Percentiles rank a stretch among this genome's conserved stretches.
These are phyloP conservation scores for Digitaria exilis DNA, from an alignment of 202 grass and related monocot species.

Conservation along the genomic window DNA sequence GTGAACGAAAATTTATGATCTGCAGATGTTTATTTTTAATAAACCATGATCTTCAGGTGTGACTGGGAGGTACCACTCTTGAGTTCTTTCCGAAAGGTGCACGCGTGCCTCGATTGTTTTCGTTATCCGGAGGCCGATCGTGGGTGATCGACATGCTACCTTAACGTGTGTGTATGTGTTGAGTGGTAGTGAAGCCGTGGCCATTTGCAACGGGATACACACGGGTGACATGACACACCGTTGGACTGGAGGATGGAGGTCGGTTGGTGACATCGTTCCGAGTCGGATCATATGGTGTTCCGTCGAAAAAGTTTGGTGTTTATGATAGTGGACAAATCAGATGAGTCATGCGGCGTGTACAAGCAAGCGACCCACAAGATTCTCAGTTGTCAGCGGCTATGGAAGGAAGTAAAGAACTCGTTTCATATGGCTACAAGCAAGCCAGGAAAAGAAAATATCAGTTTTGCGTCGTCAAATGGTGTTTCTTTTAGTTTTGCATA, in stretches of 20 bases:
- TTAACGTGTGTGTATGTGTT: not conserved
- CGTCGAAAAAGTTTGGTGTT: not conserved
- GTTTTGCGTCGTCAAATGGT: not conserved
- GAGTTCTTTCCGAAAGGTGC: not conserved
- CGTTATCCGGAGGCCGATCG: constrained; percentile 3
- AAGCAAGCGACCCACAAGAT: not conserved
- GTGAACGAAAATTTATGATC: too few relatives aligned
- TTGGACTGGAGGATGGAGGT: not conserved
- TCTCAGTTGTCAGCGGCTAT: not conserved
- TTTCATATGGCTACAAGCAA: not conserved
- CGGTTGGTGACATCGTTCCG: not conserved
- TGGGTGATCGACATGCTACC: not conserved
- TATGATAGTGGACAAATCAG: not conserved
- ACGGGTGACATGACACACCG: not conserved
- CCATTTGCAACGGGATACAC: not conserved
- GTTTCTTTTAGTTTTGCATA: not conserved
- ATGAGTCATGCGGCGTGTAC: not conserved
- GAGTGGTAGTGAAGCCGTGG: constrained; percentile 18
- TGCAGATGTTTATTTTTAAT: too few relatives aligned
- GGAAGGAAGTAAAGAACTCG: too few relatives aligned
- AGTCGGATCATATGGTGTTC: not conserved
- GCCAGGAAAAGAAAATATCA: not conserved
- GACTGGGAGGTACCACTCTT: not conserved
- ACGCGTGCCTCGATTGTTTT: not conserved
- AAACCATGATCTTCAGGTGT: not conserved